Conservation (phyloP, 73 alveolate genomes). For the Stentor coeruleus region DNA sequence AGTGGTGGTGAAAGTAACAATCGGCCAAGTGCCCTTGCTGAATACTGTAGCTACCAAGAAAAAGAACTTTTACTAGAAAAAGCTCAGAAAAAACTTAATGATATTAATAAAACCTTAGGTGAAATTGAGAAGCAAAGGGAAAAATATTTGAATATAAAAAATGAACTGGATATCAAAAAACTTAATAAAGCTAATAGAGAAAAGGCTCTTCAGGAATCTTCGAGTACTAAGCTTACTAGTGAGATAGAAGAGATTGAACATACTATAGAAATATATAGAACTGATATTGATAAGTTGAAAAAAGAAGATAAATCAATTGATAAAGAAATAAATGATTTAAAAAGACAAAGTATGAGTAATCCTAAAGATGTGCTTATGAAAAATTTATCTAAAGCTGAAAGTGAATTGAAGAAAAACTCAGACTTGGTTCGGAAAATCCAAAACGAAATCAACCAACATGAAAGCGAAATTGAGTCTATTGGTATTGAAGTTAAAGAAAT, state of each 20-base stretch:
- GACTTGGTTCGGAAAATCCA: conserved; percentile 37
- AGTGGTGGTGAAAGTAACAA: conserved; percentile 60
- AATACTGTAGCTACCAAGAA: not conserved
- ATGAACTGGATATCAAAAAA: conserved; percentile 25
- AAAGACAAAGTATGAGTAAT: not conserved
- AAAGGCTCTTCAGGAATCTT: conserved; percentile 24
- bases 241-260: conserved; percentile 32
- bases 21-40: not conserved
- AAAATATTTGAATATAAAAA: not conserved
- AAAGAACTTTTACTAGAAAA: conserved; percentile 20
- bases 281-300: conserved; percentile 20
- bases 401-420: conserved; percentile 48
- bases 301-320: conserved; percentile 19
- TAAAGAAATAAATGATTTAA: not conserved
- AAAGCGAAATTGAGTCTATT: conserved; percentile 45
- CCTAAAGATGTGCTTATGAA: conserved; percentile 9
- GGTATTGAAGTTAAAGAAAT: conserved; percentile 39
- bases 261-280: not conserved
- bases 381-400: conserved; percentile 35
- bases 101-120: not conserved
- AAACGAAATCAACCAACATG: conserved; percentile 51
- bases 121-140: not conserved
- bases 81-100: conserved; percentile 26
- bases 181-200: not conserved
- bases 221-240: conserved; percentile 12